Evolutionary conservation across 805 yeast genomes (phyloP), one percentile per base, ranked within the genome.

Genomic region (Sugiyamaella mastotermitis): DNA sequence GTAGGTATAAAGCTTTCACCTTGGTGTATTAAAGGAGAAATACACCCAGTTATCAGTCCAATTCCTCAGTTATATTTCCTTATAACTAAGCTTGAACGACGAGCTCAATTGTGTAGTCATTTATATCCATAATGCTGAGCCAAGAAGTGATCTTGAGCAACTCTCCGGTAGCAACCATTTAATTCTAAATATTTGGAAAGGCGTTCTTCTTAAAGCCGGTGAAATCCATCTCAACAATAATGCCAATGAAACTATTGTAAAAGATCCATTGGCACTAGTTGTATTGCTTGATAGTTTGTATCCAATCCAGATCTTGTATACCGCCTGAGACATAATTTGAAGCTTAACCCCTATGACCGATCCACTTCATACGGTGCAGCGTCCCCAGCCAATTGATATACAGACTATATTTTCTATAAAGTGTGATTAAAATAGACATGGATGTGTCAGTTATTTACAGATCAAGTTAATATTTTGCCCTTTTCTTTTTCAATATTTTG

Each of bases 241-340:
- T 17, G 40, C 43, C 15, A 46, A 50, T 13, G 56, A 57, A 21
- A 15, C 22, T 20, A 56, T 61, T 19, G 59, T 61, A 27, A 43
- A 31, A n/a, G 44, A 46, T 27, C 37, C 36, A 30, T 21, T 29
- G 16, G 27, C 41, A 7, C 26, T 64, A 28, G 48, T 68, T 23
- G 73, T 1, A 54, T 63, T 42, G 79, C 79, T 21, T 65, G 80
- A 44, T 60, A 56, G 40, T 74, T 65, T 53, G 66, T 71, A 34
- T 56, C 78, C 21, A 76, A 76, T 57, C 80, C 82, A 1, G 82
- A 77, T 50, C 51, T 77, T 23, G 69, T 66, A 14, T 49, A 57
- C n/a, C 60, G 76, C 43, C 39, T 76, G 28, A 56, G 62, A 43
- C 55, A 68, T 21, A 67, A 66, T 20, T 37, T 54, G 25, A 64